A percentile compares a stretch with the other conserved stretches of the same genome.
phyloP scores from a whole-genome alignment of 139 green algal genomes.

The Nannochloris sp. region DNA sequence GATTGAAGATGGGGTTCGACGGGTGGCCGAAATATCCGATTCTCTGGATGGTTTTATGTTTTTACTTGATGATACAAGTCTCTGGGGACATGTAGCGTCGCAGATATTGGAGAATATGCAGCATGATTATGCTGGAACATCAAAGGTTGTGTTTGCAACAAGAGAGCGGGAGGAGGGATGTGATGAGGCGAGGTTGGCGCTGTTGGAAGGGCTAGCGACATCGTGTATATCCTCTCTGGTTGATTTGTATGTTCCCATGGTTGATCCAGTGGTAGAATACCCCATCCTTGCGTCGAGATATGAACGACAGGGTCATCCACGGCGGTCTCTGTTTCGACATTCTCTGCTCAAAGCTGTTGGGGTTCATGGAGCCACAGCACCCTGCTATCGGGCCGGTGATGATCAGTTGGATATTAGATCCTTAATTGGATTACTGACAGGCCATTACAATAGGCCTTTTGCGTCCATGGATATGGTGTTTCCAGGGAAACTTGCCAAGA shows the following conservation, averaged over 20 bases:
- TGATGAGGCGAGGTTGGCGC: background rate
- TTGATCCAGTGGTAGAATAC: background rate
- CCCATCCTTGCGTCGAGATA: no score
- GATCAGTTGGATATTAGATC: background rate
- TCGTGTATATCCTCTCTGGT: slow-evolving; percentile 21
- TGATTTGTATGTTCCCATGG: slow-evolving; percentile 36
- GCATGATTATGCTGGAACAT: slow-evolving; percentile 34
- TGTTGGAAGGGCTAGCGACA: slow-evolving; percentile 26
- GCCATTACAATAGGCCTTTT: background rate
- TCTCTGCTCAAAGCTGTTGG: background rate
- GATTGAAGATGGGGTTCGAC: slow-evolving; percentile 31
- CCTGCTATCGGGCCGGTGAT: background rate
- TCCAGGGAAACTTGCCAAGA: background rate
- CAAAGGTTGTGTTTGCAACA: slow-evolving; percentile 34
- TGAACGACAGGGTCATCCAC: no score
- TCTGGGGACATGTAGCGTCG: slow-evolving; percentile 37
- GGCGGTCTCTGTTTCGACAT: background rate
- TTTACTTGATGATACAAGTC: slow-evolving; percentile 45
- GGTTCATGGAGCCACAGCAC: background rate
- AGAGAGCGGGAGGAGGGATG: background rate
- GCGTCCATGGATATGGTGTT: background rate
- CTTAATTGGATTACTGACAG: background rate
- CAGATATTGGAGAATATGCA: slow-evolving; percentile 35
- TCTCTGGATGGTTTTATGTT: slow-evolving; percentile 53
- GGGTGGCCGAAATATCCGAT: slow-evolving; percentile 50